Evolutionary conservation across 1,139 yeast genomes (phyloP).

Genomic region (Nadsonia commutata): DNA sequence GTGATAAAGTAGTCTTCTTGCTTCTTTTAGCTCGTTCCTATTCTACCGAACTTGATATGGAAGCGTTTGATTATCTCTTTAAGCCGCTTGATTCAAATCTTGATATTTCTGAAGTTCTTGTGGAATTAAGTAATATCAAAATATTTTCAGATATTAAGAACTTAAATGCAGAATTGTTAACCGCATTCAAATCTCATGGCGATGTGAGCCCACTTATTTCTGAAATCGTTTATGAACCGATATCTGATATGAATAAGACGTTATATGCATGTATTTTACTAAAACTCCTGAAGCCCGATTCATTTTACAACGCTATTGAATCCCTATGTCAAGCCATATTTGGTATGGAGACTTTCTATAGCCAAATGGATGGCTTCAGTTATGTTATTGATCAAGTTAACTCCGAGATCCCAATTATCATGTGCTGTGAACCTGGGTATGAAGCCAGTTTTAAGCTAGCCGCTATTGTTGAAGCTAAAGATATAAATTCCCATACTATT

Average conservation of each 20-base stretch:
- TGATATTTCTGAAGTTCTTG: neutral
- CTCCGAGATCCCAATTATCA: constrained; percentile 29
- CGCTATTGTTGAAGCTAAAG: constrained; percentile 25
- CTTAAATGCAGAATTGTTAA: neutral
- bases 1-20: constrained; percentile 36
- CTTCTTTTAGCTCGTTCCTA: constrained; percentile 10
- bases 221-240: neutral
- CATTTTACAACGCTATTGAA: neutral
- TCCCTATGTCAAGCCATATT: neutral
- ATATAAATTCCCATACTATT: constrained; percentile 27
- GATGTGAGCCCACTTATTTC: neutral
- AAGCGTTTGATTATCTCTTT: neutral
- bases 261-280: neutral
- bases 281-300: neutral
- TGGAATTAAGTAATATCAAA: neutral
- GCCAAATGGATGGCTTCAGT: neutral
- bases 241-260: neutral
- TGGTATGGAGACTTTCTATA: neutral
- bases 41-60: neutral
- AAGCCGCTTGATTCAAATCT: neutral
- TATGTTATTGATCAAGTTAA: constrained; percentile 11
- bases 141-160: neutral
- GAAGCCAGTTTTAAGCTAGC: constrained; percentile 53
- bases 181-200: neutral
- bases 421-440: constrained; percentile 46